Percentiles rank a stretch among this genome's conserved stretches.
phyloP scores from a whole-genome alignment of 169 alveolate genomes.

The Plasmodium billcollinsi region DNA sequence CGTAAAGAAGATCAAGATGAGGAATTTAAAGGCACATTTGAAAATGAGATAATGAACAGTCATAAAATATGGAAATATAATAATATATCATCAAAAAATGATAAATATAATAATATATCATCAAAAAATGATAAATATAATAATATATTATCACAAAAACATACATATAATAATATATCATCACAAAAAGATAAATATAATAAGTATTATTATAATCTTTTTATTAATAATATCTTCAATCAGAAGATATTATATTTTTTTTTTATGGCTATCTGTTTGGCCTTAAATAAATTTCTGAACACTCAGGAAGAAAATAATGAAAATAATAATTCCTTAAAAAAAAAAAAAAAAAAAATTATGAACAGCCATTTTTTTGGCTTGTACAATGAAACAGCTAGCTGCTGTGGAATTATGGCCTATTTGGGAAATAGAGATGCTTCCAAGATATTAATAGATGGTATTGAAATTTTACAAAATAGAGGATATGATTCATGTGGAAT shows the following conservation, averaged over 20 bases:
- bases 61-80: not conserved
- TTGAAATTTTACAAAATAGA: constrained; percentile 91
- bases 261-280: not conserved
- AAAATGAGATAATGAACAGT: not conserved
- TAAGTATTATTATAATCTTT: no score
- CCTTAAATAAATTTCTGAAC: constrained; percentile 27
- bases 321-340: not conserved
- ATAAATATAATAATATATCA: no score
- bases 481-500: constrained; percentile 98
- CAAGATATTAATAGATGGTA: constrained; percentile 89
- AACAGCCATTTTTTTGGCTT: not conserved
- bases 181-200: no score
- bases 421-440: constrained; percentile 90
- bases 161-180: no score
- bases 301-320: not conserved
- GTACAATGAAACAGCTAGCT: constrained; percentile 38
- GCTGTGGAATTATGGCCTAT: constrained; percentile 94
- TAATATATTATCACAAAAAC: not conserved
- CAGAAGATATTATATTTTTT: not conserved
- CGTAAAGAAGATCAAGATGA: not conserved
- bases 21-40: not conserved
- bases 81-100: not conserved
- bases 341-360: constrained; percentile 18
- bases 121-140: not conserved
- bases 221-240: not conserved